Evolutionary conservation across 2,329 filamentous ascomycete genomes (phyloP).

Genomic region (Pezicula rhizophila): DNA sequence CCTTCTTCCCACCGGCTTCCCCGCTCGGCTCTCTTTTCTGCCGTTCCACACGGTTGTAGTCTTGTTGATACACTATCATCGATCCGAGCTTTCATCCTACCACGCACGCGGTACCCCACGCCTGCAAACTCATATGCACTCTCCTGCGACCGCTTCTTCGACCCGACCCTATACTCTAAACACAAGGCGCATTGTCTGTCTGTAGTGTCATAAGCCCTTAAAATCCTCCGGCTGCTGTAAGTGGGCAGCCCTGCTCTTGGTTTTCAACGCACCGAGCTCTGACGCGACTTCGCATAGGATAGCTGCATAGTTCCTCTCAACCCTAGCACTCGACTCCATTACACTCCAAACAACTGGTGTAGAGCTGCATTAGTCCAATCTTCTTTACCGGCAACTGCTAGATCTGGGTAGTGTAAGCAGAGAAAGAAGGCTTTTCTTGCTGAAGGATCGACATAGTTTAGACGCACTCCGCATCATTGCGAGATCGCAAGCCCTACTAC

Average conservation of each 20-base stretch:
- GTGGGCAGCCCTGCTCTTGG: slow-evolving; percentile 11
- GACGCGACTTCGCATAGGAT: slow-evolving; percentile 16
- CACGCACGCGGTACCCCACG: slow-evolving; percentile 1
- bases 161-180: slow-evolving; percentile 8
- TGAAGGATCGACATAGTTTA: slow-evolving; percentile 18
- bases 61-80: background rate
- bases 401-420: slow-evolving; percentile 13
- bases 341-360: slow-evolving; percentile 15
- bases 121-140: background rate
- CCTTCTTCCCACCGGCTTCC: background rate
- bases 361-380: slow-evolving; percentile 20
- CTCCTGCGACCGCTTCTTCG: slow-evolving; percentile 8
- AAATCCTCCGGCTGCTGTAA: slow-evolving; percentile 8
- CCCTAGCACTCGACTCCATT: slow-evolving; percentile 9
- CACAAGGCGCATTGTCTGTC: slow-evolving; percentile 18
- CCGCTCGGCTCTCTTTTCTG: background rate
- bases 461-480: slow-evolving; percentile 16
- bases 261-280: slow-evolving; percentile 8
- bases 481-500: slow-evolving; percentile 14
- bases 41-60: background rate
- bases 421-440: slow-evolving; percentile 17
- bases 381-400: slow-evolving; percentile 8
- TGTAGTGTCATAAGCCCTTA: slow-evolving; percentile 4
- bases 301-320: slow-evolving; percentile 6
- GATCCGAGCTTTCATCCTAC: background rate